Conservation (phyloP, 1,284 basidiomycete genomes). For the Ustilago loliicola region DNA sequence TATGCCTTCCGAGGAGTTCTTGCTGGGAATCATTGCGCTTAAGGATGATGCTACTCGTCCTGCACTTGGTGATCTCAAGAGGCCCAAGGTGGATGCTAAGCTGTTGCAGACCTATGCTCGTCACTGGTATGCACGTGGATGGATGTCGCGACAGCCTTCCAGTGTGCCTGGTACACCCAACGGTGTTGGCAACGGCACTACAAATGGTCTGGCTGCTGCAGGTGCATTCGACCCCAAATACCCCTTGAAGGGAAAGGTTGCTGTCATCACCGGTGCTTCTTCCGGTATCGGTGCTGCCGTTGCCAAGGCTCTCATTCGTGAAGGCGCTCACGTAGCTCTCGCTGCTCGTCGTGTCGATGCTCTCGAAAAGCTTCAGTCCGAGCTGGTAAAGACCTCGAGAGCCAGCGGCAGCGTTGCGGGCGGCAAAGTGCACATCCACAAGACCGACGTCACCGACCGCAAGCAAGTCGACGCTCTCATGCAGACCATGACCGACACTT, state of each 20-base stretch:
- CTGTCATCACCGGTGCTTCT: constrained; percentile 71
- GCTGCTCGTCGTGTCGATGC: constrained; percentile 51
- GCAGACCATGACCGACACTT: constrained; percentile 40
- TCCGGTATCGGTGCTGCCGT: constrained; percentile 71
- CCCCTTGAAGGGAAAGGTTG: constrained; percentile 66
- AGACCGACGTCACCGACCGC: constrained; percentile 63
- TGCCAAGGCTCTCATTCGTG: constrained; percentile 49
- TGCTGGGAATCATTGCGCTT: constrained; percentile 61
- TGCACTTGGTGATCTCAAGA: constrained; percentile 42
- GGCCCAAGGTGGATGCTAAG: constrained; percentile 62
- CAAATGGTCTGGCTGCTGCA: constrained; percentile 22
- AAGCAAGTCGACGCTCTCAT: constrained; percentile 61
- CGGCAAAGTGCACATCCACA: constrained; percentile 45
- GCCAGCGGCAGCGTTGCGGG: background rate
- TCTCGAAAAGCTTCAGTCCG: constrained; percentile 36
- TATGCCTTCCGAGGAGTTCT: constrained; percentile 63
- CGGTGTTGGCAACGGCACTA: constrained; percentile 18
- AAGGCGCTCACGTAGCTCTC: constrained; percentile 58
- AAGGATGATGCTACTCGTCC: constrained; percentile 64
- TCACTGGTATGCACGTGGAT: constrained; percentile 68
- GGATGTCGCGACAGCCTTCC: constrained; percentile 55
- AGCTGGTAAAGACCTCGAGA: constrained; percentile 23
- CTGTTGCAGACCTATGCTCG: constrained; percentile 65
- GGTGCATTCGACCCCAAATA: constrained; percentile 40
- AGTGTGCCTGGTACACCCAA: constrained; percentile 41